phyloP scores from a whole-genome alignment of 805 yeast genomes.

The Helenozyma baotianmanensis region DNA sequence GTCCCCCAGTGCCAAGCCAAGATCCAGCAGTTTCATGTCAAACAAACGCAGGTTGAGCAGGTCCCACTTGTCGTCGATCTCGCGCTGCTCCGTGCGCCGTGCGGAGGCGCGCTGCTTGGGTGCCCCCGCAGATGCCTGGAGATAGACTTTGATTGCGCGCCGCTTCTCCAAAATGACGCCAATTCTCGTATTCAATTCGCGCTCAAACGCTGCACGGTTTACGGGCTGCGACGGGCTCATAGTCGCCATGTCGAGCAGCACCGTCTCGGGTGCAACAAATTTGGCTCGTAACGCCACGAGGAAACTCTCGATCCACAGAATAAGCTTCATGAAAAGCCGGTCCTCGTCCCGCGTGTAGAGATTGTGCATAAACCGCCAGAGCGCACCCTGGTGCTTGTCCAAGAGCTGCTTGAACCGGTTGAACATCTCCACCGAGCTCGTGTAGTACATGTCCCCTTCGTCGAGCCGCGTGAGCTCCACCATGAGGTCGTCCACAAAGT shows the following conservation, averaged over 20 bases:
- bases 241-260: slow-evolving; percentile 41
- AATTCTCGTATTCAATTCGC: slow-evolving; percentile 40
- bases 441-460: slow-evolving; percentile 47
- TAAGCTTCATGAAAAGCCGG: slow-evolving; percentile 64
- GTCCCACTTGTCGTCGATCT: slow-evolving; percentile 41
- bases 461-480: slow-evolving; percentile 59
- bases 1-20: slow-evolving; percentile 41
- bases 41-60: slow-evolving; percentile 33
- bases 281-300: slow-evolving; percentile 62
- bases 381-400: slow-evolving; percentile 64
- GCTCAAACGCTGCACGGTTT: slow-evolving; percentile 27
- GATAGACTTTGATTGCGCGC: slow-evolving; percentile 31
- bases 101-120: slow-evolving; percentile 19
- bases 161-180: slow-evolving; percentile 34
- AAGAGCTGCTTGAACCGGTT: slow-evolving; percentile 61
- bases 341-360: slow-evolving; percentile 75
- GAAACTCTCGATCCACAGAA: slow-evolving; percentile 70
- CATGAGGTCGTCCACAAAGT: slow-evolving; percentile 50
- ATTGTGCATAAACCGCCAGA: slow-evolving; percentile 74
- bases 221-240: slow-evolving; percentile 17
- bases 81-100: slow-evolving; percentile 15
- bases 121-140: slow-evolving; percentile 16
- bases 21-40: slow-evolving; percentile 20
- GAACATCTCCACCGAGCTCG: slow-evolving; percentile 56
- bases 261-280: slow-evolving; percentile 36